These are phyloP conservation scores for Dendrothele bispora DNA, from an alignment of 768 basidiomycete genomes.

Conservation along the genomic window DNA sequence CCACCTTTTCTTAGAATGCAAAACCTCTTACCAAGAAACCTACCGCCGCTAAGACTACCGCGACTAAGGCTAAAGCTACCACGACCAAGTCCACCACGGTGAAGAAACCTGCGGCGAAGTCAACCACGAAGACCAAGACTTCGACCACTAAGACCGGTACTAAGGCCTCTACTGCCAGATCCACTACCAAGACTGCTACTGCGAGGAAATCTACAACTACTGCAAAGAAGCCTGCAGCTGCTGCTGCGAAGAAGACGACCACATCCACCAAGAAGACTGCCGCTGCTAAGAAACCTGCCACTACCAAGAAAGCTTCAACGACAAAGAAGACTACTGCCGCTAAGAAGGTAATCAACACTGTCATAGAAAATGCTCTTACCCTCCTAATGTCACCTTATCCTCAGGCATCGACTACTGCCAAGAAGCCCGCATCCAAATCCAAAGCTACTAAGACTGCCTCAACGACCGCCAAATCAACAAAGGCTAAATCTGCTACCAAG, in stretches of 20 bases:
- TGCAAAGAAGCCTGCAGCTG: constrained; percentile 13
- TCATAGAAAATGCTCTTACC: constrained; percentile 27
- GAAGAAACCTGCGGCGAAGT: constrained; percentile 21
- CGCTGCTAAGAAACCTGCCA: constrained; percentile 13
- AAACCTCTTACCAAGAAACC: constrained; percentile 46
- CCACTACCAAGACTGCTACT: constrained; percentile 8
- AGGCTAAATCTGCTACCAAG: constrained; percentile 26
- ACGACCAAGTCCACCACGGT: constrained; percentile 3
- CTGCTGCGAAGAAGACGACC: constrained; percentile 43
- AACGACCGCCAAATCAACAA: constrained; percentile 32
- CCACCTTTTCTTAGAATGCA: constrained; percentile 34
- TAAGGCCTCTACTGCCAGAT: constrained; percentile 13
- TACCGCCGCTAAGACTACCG: constrained; percentile 14
- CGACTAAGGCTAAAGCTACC: constrained; percentile 4
- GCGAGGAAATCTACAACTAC: constrained; percentile 17
- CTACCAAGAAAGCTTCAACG: constrained; percentile 16
- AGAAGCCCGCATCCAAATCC: constrained; percentile 35
- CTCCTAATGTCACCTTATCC: constrained; percentile 7
- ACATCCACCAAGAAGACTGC: constrained; percentile 33
- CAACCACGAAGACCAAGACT: constrained; percentile 12
- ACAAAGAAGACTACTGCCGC: constrained; percentile 22
- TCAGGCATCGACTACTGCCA: constrained; percentile 24
- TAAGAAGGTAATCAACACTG: constrained; percentile 26
- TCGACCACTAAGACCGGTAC: constrained; percentile 15
- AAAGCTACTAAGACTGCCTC: constrained; percentile 24